Conservation (phyloP, 768 basidiomycete genomes). For the Phylloporus scabripes region DNA sequence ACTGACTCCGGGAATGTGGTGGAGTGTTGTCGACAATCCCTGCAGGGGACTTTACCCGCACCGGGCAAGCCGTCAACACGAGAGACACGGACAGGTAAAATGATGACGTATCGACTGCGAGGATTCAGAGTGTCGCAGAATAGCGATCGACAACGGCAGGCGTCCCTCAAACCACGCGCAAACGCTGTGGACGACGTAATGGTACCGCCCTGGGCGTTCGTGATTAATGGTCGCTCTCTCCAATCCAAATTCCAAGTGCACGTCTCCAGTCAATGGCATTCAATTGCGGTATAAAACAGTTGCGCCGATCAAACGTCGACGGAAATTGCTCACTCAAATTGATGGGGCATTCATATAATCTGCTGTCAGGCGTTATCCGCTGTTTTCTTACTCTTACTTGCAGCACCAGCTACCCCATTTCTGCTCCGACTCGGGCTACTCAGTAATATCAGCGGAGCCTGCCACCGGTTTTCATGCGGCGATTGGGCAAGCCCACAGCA, state of each 20-base stretch:
- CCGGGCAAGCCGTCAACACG: neutral
- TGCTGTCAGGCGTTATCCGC: conserved; percentile 3
- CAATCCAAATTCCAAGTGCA: neutral
- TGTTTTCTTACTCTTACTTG: conserved; percentile 5
- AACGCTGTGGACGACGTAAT: neutral
- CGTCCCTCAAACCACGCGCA: neutral
- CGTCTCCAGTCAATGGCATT: neutral
- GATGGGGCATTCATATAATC: conserved; percentile 10
- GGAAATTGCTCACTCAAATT: conserved; percentile 20
- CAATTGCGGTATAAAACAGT: conserved; percentile 6
- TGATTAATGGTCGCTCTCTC: neutral
- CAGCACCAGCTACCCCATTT: neutral
- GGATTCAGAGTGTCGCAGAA: neutral
- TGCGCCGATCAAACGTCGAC: conserved; percentile 21
- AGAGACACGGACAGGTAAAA: neutral
- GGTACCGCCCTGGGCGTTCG: neutral
- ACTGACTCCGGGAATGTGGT: neutral
- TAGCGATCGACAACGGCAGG: conserved; percentile 9
- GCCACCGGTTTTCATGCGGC: neutral
- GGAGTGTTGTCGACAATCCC: neutral
- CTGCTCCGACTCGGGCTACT: neutral
- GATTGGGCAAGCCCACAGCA: neutral
- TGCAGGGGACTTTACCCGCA: too few species aligned
- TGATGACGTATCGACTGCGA: conserved; percentile 16
- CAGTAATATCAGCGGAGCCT: neutral